Conservation (phyloP, 371 early-diverging fungal genomes). For the Zancudomyces culisetae region DNA sequence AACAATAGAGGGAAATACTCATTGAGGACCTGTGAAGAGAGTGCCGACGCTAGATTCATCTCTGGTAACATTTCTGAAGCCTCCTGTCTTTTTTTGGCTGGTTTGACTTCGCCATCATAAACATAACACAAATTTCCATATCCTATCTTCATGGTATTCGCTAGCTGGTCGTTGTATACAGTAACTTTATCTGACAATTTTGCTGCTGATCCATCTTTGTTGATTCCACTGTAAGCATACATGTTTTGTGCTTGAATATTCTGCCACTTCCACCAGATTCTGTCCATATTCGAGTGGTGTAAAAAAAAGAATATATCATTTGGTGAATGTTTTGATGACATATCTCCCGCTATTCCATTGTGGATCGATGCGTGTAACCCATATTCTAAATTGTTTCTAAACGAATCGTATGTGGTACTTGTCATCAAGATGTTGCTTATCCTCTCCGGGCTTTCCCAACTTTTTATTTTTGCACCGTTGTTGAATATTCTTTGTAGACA, state of each 20-base stretch:
- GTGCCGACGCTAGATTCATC: background rate
- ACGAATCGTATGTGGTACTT: slow-evolving; percentile 3
- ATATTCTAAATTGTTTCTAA: slow-evolving; percentile 24
- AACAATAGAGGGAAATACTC: slow-evolving; percentile 4
- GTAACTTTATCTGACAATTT: slow-evolving; percentile 8
- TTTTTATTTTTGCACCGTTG: slow-evolving; percentile 13
- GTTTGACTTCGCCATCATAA: slow-evolving; percentile 9
- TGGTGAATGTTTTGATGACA: slow-evolving; percentile 21
- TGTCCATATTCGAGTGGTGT: slow-evolving; percentile 29
- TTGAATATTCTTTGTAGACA: slow-evolving; percentile 17
- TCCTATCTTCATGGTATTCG: slow-evolving; percentile 16
- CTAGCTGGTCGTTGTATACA: slow-evolving; percentile 13
- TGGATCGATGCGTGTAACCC: slow-evolving; percentile 26
- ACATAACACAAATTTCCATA: slow-evolving; percentile 16
- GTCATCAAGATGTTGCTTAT: slow-evolving; percentile 15
- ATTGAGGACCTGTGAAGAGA: slow-evolving; percentile 4
- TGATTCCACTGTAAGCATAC: slow-evolving; percentile 13
- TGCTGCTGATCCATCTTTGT: slow-evolving; percentile 6
- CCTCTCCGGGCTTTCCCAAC: slow-evolving; percentile 22
- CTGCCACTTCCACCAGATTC: slow-evolving; percentile 26
- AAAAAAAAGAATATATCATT: slow-evolving; percentile 28
- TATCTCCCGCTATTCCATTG: slow-evolving; percentile 26
- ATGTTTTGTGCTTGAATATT: slow-evolving; percentile 10
- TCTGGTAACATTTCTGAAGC: background rate
- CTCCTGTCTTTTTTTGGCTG: background rate